Percentiles rank a stretch among this genome's conserved stretches.
These are phyloP conservation scores for Malus fusca DNA, from an alignment of 306 rosid genomes.

Conservation along the genomic window DNA sequence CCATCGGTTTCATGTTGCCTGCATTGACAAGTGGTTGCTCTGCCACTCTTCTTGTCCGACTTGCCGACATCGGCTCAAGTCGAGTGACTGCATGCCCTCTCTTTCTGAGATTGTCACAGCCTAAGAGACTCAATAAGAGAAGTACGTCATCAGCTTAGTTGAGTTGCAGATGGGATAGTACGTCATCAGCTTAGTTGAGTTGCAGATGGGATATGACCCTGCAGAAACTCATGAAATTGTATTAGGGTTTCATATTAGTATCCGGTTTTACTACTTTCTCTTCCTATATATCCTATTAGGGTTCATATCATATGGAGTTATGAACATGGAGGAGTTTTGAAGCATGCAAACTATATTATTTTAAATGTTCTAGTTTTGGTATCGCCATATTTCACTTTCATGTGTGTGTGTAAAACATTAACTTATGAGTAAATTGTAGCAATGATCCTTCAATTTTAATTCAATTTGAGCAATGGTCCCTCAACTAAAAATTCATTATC, in stretches of 20 bases:
- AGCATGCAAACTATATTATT: background rate
- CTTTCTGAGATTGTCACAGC: slow-evolving; percentile 8
- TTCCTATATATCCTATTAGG: background rate
- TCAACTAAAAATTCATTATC: too few species aligned
- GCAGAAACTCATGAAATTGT: background rate
- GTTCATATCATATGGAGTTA: background rate
- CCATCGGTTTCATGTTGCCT: slow-evolving; percentile 62
- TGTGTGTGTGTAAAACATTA: background rate
- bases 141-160: background rate
- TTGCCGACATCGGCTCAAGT: slow-evolving; percentile 49
- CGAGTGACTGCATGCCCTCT: slow-evolving; percentile 13
- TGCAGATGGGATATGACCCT: background rate
- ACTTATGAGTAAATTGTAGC: background rate
- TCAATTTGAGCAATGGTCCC: too few species aligned
- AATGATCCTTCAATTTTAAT: too few species aligned
- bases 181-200: background rate
- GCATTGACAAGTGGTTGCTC: slow-evolving; percentile 74
- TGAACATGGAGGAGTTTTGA: background rate
- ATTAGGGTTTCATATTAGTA: background rate
- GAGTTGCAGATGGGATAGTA: background rate
- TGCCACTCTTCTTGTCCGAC: slow-evolving; percentile 85
- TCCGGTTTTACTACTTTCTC: background rate
- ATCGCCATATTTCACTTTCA: too few species aligned
- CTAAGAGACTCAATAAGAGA: background rate
- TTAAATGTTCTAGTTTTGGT: background rate